Evolutionary conservation across 305 asterid genomes (phyloP), one percentile per base, ranked within the genome.

Genomic region (Nicotiana rustica): DNA sequence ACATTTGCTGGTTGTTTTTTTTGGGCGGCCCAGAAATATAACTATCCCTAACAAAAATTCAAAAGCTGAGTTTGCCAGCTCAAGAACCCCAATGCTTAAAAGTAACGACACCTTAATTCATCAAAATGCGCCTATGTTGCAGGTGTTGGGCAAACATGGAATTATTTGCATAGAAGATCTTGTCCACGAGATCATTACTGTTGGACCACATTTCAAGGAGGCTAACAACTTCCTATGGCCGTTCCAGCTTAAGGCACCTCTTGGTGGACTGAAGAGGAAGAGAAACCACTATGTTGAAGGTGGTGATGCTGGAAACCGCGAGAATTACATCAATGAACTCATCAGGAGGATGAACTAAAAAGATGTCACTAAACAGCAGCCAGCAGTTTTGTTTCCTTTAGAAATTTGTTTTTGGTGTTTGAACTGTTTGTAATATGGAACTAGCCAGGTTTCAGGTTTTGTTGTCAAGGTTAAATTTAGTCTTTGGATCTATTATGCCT

Each of bases 191-290:
- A 89, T 92, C 87, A 0, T 91, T 85, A 91, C 91, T 1, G 97
- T 91, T 2, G 97, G 97, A 14, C 93, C 95, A 38, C 93, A 90
- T 83, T 91, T 92, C 21, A 92, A 90, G 90, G 94, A 91, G 82
- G 97, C 95, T 0, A 92, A 89, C 91, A 92, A 92, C 88, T 92
- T 92, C 47, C 87, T 90, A 10, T 92, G 95, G 91, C 91, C 91
- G 13, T 84, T 91, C 89, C 92, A 91, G 82, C 86, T 91, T 38
- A 89, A 86, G 73, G 91, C 92, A 52, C 91, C 92, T 7, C 82
- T 89, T 84, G 92, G 92, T 81, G 94, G 94, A 52, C 73, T 91
- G 38, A 86, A 91, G 88, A 91, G 86, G 91, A 91, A 91, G 88
- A 91, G 91, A 83, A 91, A 91, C 65, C 92, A 91, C 69, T 91